phyloP scores from a whole-genome alignment of 257 asterid genomes.

The Verbascum thapsus region DNA sequence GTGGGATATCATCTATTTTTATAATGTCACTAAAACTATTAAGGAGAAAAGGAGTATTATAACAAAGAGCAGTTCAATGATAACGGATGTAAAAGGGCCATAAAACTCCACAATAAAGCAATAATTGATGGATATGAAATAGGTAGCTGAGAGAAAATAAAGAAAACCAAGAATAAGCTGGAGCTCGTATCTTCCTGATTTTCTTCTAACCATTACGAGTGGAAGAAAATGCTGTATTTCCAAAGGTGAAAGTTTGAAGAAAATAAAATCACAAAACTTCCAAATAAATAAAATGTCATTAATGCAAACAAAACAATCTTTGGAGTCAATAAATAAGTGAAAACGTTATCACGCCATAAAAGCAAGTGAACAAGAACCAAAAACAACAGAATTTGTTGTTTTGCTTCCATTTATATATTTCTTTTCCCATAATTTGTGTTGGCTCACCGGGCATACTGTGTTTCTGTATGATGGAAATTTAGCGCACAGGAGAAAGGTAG shows the following conservation, averaged over 20 bases:
- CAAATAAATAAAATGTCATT: not conserved
- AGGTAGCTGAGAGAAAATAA: not conserved
- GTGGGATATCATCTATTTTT: not conserved
- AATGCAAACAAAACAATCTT: not conserved
- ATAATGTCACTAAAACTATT: not conserved
- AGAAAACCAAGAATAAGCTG: not conserved
- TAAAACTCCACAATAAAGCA: not conserved
- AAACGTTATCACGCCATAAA: not conserved
- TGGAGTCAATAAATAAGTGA: slow-evolving; percentile 1
- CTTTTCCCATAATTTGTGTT: not conserved
- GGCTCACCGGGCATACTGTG: not conserved
- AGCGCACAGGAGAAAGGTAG: not conserved
- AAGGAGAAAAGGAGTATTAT: not conserved
- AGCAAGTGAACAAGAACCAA: not conserved
- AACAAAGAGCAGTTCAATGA: not conserved
- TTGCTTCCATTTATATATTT: not conserved
- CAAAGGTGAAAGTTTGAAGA: not conserved
- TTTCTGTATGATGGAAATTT: not conserved
- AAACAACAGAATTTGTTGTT: not conserved
- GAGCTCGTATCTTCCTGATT: not conserved
- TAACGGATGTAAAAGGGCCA: not conserved
- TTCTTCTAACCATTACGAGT: not conserved
- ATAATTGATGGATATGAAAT: not conserved
- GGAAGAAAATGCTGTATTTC: not conserved
- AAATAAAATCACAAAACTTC: not conserved